Base-by-base conservation (phyloP, 345 rosid genomes). In the Noccaea caerulescens region DNA sequence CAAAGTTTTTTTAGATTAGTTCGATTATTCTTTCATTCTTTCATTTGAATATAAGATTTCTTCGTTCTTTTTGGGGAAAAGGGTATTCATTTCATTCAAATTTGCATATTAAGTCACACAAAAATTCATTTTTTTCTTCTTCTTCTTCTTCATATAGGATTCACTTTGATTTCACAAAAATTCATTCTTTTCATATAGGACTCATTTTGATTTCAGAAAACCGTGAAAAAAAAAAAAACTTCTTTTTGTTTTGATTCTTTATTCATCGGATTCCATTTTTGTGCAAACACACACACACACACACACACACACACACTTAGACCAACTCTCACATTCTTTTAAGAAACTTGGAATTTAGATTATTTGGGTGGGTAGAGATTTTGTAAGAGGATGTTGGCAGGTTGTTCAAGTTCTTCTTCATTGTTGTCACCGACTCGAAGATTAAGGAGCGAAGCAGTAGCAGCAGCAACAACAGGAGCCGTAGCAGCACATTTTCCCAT, bases 401-500 rank as follows among this genome's bases (percentile, higher is more conserved):
- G 99, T 83, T 89, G 96, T 82, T 89, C 98, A 71, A 91, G 96
- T 79, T 86, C 98, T 56, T 77, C 97, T 56, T 77, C 97, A 88
- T 77, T 94, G 87, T 72, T 91, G 86, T 94, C 99, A 63, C 99
- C 99, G 34, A 91, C 98, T 83, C 86, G 91, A 82, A 87, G 98
- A 87, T 87, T 94, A 74, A 94, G 89, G 85, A 94, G 89, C 67
- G 99, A 91, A 81, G 80, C 92, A 89, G 81, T 83, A 86, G 77
- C 92, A 87, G 83, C 85, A 83, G 83, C 85, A 83, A 36, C 78
- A 67, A 41, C 79, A 76, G 8, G 70, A 36, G 20, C 80, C 46
- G 58, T 51, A 1, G 34, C 64, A 39, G 69, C 63, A 10, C 76
- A 94, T 79, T 91, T 85, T 63, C 85, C 97, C 63, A 94, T 94